A percentile compares a stretch with the other conserved stretches of the same genome.
Conservation (phyloP, 257 asterid genomes). For the Solanum dulcamara region DNA sequence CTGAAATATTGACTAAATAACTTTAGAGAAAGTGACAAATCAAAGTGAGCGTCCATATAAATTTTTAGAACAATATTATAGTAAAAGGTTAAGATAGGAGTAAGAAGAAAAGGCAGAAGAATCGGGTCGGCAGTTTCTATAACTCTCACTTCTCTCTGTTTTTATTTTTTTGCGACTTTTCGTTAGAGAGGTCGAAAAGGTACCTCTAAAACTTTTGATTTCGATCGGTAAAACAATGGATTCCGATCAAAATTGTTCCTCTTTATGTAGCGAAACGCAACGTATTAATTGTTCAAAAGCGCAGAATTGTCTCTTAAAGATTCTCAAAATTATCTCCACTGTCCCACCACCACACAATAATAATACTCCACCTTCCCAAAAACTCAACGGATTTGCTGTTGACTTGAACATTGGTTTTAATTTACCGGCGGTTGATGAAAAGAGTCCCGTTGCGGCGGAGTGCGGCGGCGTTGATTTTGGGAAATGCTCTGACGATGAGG, state of each 20-base stretch:
- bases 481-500: neutral
- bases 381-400: neutral
- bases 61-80: neutral
- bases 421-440: neutral
- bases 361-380: neutral
- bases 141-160: neutral
- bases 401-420: conserved; percentile 5
- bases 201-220: neutral
- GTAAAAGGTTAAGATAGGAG: neutral
- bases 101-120: neutral
- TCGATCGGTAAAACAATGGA: neutral
- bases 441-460: neutral
- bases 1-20: neutral
- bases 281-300: conserved; percentile 22
- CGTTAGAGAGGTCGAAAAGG: neutral
- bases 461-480: neutral
- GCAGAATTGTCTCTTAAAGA: conserved; percentile 25
- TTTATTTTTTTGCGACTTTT: neutral
- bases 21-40: neutral
- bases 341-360: neutral
- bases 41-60: neutral
- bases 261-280: neutral
- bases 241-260: neutral
- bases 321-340: conserved; percentile 19
- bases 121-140: neutral